Evolutionary conservation across 129 eudicot genomes (phyloP), one percentile per base, ranked within the genome.

Genomic region (Centrapalus pauciflorus): DNA sequence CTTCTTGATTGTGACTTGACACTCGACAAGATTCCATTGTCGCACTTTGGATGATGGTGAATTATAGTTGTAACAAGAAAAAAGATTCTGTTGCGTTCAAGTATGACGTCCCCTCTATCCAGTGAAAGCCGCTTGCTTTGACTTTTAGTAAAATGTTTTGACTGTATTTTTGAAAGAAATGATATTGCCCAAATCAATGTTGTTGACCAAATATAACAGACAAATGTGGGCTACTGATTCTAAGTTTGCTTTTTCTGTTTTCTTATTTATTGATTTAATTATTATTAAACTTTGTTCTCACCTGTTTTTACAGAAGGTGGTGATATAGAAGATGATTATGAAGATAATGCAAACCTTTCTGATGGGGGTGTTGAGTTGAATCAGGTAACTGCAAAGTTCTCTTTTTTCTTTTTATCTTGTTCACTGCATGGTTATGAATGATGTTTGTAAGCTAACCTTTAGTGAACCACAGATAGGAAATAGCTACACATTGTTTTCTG

Each of bases 251-350:
- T 55, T 55, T 32, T 37, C 51, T 55, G 7, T 40, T 19, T 27
- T 50, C 5, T 63, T 3, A n/a, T 27, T 69, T 46, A 23, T 71
- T 48, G 50, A 41, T 10, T n/a, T 65, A 41, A 41, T 28, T 52
- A 43, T 38, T 2, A n/a, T 32, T 26, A 65, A 29, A 32, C 21
- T 34, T 25, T 72, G 55, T 51, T 50, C n/a, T 45, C 26, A 21
- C 30, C 35, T 51, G 61, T 46, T 16, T 48, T 37, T 41, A 37
- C 65, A 51, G 74, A 61, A 72, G 71, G 77, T 64, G 64, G 40
- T 64, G 64, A 29, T 73, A 62, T 33, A 57, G 79, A 66, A 66
- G 79, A 74, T 43, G 61, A 64, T 20, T 27, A 30, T 13, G 78
- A 64, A 55, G 48, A 8, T 64, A 40, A 45, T 26, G 74, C 26